Base-by-base conservation (phyloP, 805 yeast genomes). In the Cyberlindnera xylosilytica region DNA sequence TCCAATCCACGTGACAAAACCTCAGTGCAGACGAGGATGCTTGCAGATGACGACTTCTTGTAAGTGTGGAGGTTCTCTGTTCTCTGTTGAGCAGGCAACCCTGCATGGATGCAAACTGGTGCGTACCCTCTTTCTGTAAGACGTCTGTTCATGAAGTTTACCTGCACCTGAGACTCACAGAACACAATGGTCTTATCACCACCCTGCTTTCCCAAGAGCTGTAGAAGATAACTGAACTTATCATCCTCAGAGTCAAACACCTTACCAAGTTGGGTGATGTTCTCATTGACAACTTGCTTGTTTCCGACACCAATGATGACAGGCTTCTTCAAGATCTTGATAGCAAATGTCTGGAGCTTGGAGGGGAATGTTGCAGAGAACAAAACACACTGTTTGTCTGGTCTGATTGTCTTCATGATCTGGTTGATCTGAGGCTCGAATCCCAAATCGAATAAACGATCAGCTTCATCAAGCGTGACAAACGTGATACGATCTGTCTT, bases 1-100 rank as follows among this genome's bases (percentile, higher is more conserved):
- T 93, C 97, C 19, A 93, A 67, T 0, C 99, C 99, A 48, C 99
- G 72, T 0, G 99, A 96, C 3, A 97, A 88, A 20, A 93, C 85
- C 2, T 96, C 93, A 0, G 99, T 93, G 7, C 97, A 96, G 20
- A 93, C 77, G 37, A 93, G 66, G 1, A 89, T 77, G 42, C 79
- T 76, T 4, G 79, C 65, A 0, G 71, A 69, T 20, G 41, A 6
- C 3, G 52, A 42, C 6, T 61, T 67, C 43, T 76, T 74, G 62
- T 91, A 93, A 38, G 79, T 87, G 12, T 73, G 68, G 30, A 93
- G 75, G 2, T 90, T 87, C 18, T 74, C 65, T 35, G 83, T 84
- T 41, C 99, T 70, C 57, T 91, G 97, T 24, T 74, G 66, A 55
- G 90, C 95, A 36, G 87, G 90, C 54, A 87, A 84, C 1, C 97